Conservation (phyloP, 1,139 yeast species). For the Kluyveromyces marxianus region DNA sequence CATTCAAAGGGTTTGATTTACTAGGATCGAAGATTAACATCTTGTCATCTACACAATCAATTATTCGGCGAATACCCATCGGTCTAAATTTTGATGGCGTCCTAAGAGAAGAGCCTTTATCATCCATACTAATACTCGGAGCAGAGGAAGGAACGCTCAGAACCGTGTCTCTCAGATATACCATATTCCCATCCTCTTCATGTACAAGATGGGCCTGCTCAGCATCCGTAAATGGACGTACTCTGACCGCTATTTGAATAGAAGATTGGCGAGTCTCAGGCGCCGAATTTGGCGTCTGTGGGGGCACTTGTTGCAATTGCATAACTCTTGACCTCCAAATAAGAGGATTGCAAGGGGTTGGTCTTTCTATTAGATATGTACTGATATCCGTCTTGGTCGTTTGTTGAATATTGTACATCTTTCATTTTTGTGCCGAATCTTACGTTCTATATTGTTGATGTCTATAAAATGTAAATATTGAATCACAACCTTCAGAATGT, state of each 20-base stretch:
- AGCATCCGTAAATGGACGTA: slow-evolving; percentile 67
- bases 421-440: not conserved
- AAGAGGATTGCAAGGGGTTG: no score
- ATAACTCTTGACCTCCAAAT: no score
- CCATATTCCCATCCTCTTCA: slow-evolving; percentile 26
- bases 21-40: slow-evolving; percentile 88
- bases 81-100: slow-evolving; percentile 30
- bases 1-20: slow-evolving; percentile 58
- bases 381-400: no score
- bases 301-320: no score
- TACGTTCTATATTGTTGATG: not conserved
- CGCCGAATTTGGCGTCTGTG: not conserved
- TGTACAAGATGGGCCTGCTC: slow-evolving; percentile 45
- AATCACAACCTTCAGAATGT: not conserved
- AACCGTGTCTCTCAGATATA: slow-evolving; percentile 17
- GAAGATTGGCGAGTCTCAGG: slow-evolving; percentile 49
- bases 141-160: slow-evolving; percentile 15
- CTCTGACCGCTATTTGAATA: slow-evolving; percentile 71
- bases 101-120: slow-evolving; percentile 5
- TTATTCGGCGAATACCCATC: slow-evolving; percentile 58
- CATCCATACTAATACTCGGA: slow-evolving; percentile 3
- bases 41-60: slow-evolving; percentile 78
- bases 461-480: not conserved
- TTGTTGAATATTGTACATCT: no score
- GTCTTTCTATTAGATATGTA: no score